Base-by-base conservation (phyloP, 768 basidiomycete genomes). In the Macrolepiota fuliginosa region DNA sequence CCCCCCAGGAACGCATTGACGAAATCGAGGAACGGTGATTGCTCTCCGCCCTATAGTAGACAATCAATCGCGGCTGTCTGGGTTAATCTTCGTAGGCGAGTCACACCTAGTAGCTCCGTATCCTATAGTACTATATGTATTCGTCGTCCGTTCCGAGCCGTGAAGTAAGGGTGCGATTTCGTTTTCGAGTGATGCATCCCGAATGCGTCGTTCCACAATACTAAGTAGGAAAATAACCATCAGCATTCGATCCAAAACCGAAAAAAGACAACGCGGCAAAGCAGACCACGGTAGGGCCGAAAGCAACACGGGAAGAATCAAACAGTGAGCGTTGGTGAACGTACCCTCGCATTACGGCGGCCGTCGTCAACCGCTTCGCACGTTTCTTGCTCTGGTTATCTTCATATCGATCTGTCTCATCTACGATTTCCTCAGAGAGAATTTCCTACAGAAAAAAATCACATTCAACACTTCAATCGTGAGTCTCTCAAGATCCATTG, bases 401-500 rank as follows among this genome's bases (percentile, higher is more conserved):
- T 65, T 92, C 87, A 66, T 90, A 96, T 27, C 87, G 82, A 74
- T 97, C 95, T 2, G 94, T 96, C 74, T 97, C 95, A 68, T 96
- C 95, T 32, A 96, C 90, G 57, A 97, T 96, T 71, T 97, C 96
- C 74, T 97, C 94, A 0, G 91, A 89, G 19, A 98, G 92, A 64
- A 98, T 97, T 81, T 96, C 95, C 83, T 92, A 54, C 11, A 25
- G 7, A 25, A 7, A 70, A 72, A 3, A 62, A 56, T 42, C 13
- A 22, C 12, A 35, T 5, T 12, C 36, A 47, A 24, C 15, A 2
- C 25, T 27, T 24, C 47, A 24, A 9, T 49, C 24, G 12, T 12
- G 12, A 25, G 2, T 24, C 13, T 24, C 19, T 11, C 13, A 13
- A 13, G 13, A 3, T 24, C 25, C 27, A 54, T 46, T 17, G 49